These are phyloP conservation scores for Cutaneotrichosporon arboriforme DNA, from an alignment of 1,284 basidiomycete genomes.

Conservation along the genomic window DNA sequence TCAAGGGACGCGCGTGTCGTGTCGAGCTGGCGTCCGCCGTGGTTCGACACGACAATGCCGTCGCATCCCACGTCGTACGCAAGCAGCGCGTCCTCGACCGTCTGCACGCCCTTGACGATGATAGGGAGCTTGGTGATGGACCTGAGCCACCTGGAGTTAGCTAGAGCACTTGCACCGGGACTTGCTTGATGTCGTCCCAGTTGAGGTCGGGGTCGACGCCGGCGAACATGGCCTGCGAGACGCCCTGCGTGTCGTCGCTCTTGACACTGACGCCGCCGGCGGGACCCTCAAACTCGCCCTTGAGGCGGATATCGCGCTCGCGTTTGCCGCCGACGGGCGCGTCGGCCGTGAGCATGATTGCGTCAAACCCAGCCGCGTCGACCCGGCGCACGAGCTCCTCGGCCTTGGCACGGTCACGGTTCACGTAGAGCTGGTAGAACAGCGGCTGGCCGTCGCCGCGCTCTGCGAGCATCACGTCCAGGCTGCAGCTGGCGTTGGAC, in stretches of 20 bases:
- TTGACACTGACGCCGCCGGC: conserved; percentile 36
- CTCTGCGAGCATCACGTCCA: conserved; percentile 53
- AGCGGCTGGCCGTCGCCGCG: conserved; percentile 47
- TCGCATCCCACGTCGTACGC: conserved; percentile 49
- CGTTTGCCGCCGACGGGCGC: conserved; percentile 79
- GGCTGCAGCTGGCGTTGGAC: conserved; percentile 48
- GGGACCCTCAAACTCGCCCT: conserved; percentile 44
- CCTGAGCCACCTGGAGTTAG: conserved; percentile 49
- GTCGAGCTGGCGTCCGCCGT: conserved; percentile 51
- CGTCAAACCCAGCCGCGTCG: conserved; percentile 58
- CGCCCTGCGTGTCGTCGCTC: conserved; percentile 34
- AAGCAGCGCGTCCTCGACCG: conserved; percentile 50
- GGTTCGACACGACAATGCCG: conserved; percentile 52
- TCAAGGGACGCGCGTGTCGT: conserved; percentile 64
- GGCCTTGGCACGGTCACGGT: conserved; percentile 52
- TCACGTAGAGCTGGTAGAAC: conserved; percentile 53
- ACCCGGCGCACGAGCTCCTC: conserved; percentile 60
- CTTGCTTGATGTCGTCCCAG: conserved; percentile 38
- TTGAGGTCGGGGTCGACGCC: conserved; percentile 41
- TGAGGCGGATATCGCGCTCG: conserved; percentile 61
- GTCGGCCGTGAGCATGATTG: conserved; percentile 87
- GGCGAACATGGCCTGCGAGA: conserved; percentile 41
- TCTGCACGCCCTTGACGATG: conserved; percentile 67
- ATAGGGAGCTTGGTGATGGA: conserved; percentile 71
- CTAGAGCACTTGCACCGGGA: no score